Evolutionary conservation across 148 eudicot species (phyloP).

Genomic region (Diospyros kaki): DNA sequence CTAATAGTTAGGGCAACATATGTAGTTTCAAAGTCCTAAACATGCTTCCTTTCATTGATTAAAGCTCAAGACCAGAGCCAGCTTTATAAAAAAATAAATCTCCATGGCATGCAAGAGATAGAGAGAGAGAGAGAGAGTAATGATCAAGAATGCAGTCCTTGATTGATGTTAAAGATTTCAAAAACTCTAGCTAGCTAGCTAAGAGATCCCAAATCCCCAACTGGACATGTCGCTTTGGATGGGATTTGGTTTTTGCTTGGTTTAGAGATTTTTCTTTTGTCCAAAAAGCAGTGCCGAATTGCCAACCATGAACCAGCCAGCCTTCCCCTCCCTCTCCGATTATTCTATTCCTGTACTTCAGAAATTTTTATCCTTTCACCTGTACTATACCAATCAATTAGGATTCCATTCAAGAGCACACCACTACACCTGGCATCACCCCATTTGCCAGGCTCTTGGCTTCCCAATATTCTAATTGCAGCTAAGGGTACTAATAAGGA

Average conservation of each 20-base stretch:
- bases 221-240: conserved; percentile 16
- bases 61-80: too few relatives aligned
- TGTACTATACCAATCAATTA: background rate
- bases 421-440: conserved; percentile 17
- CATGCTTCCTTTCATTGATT: too few relatives aligned
- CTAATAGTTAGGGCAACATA: too few relatives aligned
- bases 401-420: conserved; percentile 7
- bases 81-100: too few relatives aligned
- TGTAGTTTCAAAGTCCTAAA: too few relatives aligned
- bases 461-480: background rate
- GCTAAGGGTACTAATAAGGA: conserved; percentile 13
- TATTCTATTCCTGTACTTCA: background rate
- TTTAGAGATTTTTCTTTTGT: conserved; percentile 1
- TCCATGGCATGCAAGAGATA: background rate
- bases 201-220: conserved; percentile 12
- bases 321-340: background rate
- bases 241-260: conserved; percentile 22
- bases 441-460: conserved; percentile 12
- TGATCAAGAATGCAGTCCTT: conserved; percentile 10
- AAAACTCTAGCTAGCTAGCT: conserved; percentile 4
- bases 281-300: conserved; percentile 26
- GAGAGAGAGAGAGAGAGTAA: conserved; percentile 7
- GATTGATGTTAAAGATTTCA: conserved; percentile 1
- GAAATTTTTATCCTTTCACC: background rate
- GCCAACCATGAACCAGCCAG: conserved; percentile 21